Evolutionary conservation across 805 yeast species (phyloP), one percentile per base, ranked within the genome.

Genomic region (Lipomyces yamadae): DNA sequence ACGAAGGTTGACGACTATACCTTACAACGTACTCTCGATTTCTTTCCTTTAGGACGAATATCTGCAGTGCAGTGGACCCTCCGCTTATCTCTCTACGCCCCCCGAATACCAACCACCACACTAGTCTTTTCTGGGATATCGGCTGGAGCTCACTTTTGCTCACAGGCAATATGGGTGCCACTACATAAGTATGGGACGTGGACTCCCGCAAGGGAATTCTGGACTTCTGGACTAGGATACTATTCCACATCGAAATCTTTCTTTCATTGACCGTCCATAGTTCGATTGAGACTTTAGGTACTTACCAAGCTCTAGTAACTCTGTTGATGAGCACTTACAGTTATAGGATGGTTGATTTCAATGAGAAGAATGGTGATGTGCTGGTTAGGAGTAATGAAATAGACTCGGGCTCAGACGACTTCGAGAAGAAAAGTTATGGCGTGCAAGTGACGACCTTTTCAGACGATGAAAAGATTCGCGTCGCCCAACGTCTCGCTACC

Each of bases 361-460:
- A 18, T 52, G 55, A 52, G 8, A 52, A 52, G 29, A 5, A 5
- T 0, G 13, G 8, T 4, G 55, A 15, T 18, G 55, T 52, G 55
- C 1, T 11, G 18, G 55, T 52, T 4, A 30, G 55, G 29, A 52
- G 13, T 11, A 52, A 52, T 52, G 55, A 52, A 6, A 18, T 15
- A 52, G 55, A 52, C 18, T 24, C 55, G 29, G 33, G 55, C 55
- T 52, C 55, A 6, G 55, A 52, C 55, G 55, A 52, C 18, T 52
- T 52, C 15, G 55, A 52, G 55, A 52, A 52, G 33, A 52, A 52
- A 15, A 8, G 2, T 0, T 24, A 7, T 52, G 15, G 24, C 24
- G 55, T 52, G 33, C 55, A 32, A 4, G 55, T 52, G 33, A 52
- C 55, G 7, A 18, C 55, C 33, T 7, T 52, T n/a, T 5, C 55